phyloP scores from a whole-genome alignment of 768 basidiomycete species.

The Chalciporus sphaerocephalus region DNA sequence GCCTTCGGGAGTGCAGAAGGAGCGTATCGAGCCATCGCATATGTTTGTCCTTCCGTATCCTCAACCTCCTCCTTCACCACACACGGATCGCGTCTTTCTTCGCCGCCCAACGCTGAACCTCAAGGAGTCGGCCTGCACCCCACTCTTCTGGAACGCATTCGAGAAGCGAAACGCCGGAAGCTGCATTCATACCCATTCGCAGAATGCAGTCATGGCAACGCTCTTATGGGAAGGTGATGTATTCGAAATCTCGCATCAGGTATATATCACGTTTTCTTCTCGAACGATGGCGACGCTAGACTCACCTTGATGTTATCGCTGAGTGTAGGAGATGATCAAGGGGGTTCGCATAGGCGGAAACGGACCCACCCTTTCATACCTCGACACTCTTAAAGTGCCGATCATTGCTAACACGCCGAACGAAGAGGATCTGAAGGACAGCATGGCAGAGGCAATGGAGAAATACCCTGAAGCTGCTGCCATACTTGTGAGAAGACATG shows the following conservation, averaged over 20 bases:
- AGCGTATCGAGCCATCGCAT: slow-evolving; percentile 75
- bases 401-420: slow-evolving; percentile 91
- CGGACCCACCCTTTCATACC: slow-evolving; percentile 73
- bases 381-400: slow-evolving; percentile 80
- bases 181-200: slow-evolving; percentile 89
- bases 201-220: slow-evolving; percentile 87
- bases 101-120: slow-evolving; percentile 66
- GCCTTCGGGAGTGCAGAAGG: slow-evolving; percentile 88
- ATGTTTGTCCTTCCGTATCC: slow-evolving; percentile 87
- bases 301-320: neutral
- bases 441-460: slow-evolving; percentile 83
- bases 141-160: slow-evolving; percentile 91
- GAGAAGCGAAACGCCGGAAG: slow-evolving; percentile 73
- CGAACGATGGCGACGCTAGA: neutral
- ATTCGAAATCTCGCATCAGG: slow-evolving; percentile 83
- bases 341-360: slow-evolving; percentile 74
- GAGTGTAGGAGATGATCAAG: slow-evolving; percentile 77
- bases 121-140: slow-evolving; percentile 86
- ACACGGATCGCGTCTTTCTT: slow-evolving; percentile 71
- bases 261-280: slow-evolving; percentile 16
- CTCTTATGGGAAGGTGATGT: slow-evolving; percentile 65
- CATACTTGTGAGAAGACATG: slow-evolving; percentile 73
- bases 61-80: slow-evolving; percentile 51
- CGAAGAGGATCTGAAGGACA: slow-evolving; percentile 84
- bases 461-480: slow-evolving; percentile 76